Conservation (phyloP, 805 yeast genomes). For the Wickerhamiella parazyma region DNA sequence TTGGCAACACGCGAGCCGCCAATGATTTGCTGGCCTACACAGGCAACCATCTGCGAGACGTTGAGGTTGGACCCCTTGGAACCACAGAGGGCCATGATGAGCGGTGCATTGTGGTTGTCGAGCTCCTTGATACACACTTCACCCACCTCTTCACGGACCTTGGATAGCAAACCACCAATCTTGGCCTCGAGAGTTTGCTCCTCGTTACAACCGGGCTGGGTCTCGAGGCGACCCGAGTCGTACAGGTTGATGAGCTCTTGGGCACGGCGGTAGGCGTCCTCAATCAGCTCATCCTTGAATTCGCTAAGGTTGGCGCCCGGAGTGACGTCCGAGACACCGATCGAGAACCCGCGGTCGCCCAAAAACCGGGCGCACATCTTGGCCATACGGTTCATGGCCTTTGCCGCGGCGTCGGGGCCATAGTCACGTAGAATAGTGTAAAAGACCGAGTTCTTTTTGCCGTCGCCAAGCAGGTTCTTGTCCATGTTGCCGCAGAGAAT, state of each 20-base stretch:
- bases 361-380: conserved; percentile 89
- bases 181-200: conserved; percentile 97
- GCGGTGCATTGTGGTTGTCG: conserved; percentile 83
- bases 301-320: conserved; percentile 68
- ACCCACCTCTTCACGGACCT: conserved; percentile 98
- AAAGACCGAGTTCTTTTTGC: conserved; percentile 92
- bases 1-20: conserved; percentile 98
- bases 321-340: conserved; percentile 94
- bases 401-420: conserved; percentile 93
- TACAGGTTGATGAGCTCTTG: conserved; percentile 73
- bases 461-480: conserved; percentile 91
- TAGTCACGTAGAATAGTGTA: conserved; percentile 90
- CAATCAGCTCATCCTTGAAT: conserved; percentile 79
- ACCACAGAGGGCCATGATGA: conserved; percentile 98
- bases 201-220: conserved; percentile 98
- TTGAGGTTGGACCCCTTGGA: conserved; percentile 96
- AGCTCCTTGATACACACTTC: conserved; percentile 91
- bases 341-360: conserved; percentile 93
- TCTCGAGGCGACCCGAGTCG: conserved; percentile 78
- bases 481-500: conserved; percentile 93
- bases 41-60: conserved; percentile 98
- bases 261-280: conserved; percentile 78
- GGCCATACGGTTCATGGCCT: conserved; percentile 98
- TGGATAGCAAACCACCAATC: conserved; percentile 89
- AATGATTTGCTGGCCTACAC: conserved; percentile 95